These are phyloP conservation scores for Ophiocordyceps camponoti-rufipedis DNA, from an alignment of 2,329 filamentous ascomycete species.

Conservation along the genomic window DNA sequence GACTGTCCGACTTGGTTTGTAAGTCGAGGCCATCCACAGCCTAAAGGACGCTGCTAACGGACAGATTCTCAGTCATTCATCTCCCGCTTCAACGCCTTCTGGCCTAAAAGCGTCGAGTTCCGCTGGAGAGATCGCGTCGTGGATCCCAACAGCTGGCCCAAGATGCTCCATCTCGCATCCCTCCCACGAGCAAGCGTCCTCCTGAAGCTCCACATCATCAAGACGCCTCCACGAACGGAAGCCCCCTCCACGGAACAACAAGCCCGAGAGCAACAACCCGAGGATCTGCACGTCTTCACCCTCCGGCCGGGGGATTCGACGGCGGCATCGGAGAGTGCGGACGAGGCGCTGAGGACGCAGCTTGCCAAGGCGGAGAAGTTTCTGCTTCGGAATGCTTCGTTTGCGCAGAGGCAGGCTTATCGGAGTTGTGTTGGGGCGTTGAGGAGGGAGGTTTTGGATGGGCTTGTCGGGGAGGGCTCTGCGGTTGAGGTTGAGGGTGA, in stretches of 20 bases:
- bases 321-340: neutral
- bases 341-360: conserved; percentile 6
- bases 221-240: neutral
- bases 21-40: conserved; percentile 5
- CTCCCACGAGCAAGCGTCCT: conserved; percentile 6
- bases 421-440: conserved; percentile 8
- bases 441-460: conserved; percentile 7
- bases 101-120: conserved; percentile 20
- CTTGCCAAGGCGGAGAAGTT: conserved; percentile 11
- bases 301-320: conserved; percentile 3
- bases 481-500: conserved; percentile 7
- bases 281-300: conserved; percentile 7
- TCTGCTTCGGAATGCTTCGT: conserved; percentile 8
- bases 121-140: conserved; percentile 13
- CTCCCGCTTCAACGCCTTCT: conserved; percentile 23
- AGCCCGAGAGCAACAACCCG: conserved; percentile 1
- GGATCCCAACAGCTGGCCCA: conserved; percentile 11
- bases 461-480: conserved; percentile 7
- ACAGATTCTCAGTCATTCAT: conserved; percentile 16
- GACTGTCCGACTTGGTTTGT: conserved; percentile 28
- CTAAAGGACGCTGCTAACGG: neutral
- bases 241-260: neutral
- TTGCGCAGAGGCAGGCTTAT: conserved; percentile 11
- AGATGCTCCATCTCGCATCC: conserved; percentile 10
- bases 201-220: conserved; percentile 7